Conservation (phyloP, 2,329 filamentous ascomycete genomes). For the Colletotrichum sp. region DNA sequence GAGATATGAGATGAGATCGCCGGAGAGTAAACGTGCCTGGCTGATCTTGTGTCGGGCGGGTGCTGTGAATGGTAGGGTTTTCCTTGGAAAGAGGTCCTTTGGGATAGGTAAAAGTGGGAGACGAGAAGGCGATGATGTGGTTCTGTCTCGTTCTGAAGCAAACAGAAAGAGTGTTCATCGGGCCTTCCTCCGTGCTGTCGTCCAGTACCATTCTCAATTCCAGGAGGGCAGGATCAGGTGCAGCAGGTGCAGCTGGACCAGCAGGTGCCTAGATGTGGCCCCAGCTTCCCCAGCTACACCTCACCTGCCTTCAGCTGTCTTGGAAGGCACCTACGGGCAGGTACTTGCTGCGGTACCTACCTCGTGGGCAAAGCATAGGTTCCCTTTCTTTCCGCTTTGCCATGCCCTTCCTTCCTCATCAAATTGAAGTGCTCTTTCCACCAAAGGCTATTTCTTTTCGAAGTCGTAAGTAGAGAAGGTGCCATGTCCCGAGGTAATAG, state of each 20-base stretch:
- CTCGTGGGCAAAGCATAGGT: background rate
- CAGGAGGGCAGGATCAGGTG: background rate
- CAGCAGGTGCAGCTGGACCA: background rate
- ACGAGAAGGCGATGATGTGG: background rate
- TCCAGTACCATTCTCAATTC: background rate
- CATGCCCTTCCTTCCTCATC: background rate
- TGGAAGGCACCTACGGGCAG: background rate
- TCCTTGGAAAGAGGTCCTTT: background rate
- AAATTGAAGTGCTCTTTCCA: background rate
- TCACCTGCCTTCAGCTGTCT: background rate
- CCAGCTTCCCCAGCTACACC: slow-evolving; percentile 5
- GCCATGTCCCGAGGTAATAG: background rate
- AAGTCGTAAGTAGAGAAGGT: background rate
- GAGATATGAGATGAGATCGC: background rate
- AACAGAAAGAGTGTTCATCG: background rate
- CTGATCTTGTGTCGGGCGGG: background rate
- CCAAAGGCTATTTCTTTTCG: background rate
- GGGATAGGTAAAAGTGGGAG: background rate
- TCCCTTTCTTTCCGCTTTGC: too few relatives aligned
- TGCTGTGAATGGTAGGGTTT: background rate
- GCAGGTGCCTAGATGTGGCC: slow-evolving; percentile 3
- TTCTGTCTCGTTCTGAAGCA: background rate
- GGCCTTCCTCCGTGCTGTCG: background rate
- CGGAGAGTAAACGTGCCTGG: background rate
- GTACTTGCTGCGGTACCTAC: background rate